Percentiles rank a stretch among this genome's conserved stretches.
Conservation (phyloP, 169 alveolate species). For the Plasmodium inui region DNA sequence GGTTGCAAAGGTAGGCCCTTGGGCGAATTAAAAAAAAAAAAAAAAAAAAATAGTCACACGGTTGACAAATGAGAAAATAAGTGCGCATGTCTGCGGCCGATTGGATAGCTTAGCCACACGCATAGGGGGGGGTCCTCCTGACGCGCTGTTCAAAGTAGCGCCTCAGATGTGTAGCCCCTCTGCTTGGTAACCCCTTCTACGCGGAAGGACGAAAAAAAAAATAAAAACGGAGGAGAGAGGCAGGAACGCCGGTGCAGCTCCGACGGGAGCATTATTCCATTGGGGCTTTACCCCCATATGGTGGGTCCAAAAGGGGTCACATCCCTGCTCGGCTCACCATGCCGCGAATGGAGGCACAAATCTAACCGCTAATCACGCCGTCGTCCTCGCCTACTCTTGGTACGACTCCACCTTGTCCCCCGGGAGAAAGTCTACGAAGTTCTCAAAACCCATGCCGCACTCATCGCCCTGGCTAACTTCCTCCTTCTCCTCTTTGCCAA, state of each 20-base stretch:
- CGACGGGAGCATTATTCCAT: background rate
- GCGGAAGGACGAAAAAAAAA: background rate
- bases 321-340: background rate
- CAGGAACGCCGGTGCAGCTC: background rate
- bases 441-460: constrained; percentile 60
- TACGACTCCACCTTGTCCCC: constrained; percentile 59
- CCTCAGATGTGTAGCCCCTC: too few species aligned
- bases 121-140: too few species aligned
- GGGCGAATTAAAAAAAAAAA: background rate
- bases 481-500: constrained; percentile 48
- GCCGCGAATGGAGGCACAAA: background rate
- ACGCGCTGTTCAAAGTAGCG: too few species aligned
- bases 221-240: background rate
- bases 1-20: background rate
- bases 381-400: background rate
- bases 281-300: background rate
- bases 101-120: background rate
- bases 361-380: background rate
- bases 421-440: constrained; percentile 30
- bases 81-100: background rate
- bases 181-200: background rate
- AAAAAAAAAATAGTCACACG: background rate
- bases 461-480: constrained; percentile 44
- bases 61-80: background rate
- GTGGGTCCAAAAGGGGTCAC: background rate